Conservation (phyloP, 345 rosid genomes). For the Sapria himalayana region DNA sequence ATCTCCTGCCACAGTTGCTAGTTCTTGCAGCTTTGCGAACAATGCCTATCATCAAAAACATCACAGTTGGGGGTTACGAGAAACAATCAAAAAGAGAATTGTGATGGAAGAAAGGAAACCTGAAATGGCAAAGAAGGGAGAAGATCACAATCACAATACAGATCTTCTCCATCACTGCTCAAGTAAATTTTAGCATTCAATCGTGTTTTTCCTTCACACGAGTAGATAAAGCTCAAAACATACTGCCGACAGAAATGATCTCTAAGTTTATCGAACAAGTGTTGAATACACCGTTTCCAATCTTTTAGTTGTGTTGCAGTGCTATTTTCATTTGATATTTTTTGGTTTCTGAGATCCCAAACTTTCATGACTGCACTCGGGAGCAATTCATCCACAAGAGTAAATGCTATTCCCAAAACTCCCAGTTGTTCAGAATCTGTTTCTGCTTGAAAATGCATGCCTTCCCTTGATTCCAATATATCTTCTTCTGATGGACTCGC, state of each 20-base stretch:
- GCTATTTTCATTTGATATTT: slow-evolving; percentile 18
- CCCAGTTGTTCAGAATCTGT: slow-evolving; percentile 87
- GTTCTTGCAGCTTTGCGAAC: slow-evolving; percentile 85
- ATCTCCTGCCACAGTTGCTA: slow-evolving; percentile 88
- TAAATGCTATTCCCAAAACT: slow-evolving; percentile 81
- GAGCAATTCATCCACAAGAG: slow-evolving; percentile 64
- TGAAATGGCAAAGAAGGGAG: slow-evolving; percentile 93
- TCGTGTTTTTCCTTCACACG: slow-evolving; percentile 74
- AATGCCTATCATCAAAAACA: slow-evolving; percentile 44
- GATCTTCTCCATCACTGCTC: slow-evolving; percentile 42
- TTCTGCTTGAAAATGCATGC: slow-evolving; percentile 54
- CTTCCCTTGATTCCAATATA: slow-evolving; percentile 64
- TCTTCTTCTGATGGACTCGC: slow-evolving; percentile 90
- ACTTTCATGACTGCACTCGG: slow-evolving; percentile 36
- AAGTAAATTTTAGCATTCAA: slow-evolving; percentile 63
- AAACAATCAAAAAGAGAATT: background rate
- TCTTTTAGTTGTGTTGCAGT: slow-evolving; percentile 55
- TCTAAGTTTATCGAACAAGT: slow-evolving; percentile 71
- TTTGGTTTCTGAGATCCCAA: slow-evolving; percentile 37
- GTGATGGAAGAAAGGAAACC: slow-evolving; percentile 20
- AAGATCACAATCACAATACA: slow-evolving; percentile 27
- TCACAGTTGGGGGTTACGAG: background rate
- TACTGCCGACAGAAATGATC: slow-evolving; percentile 92
- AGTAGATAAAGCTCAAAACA: slow-evolving; percentile 84
- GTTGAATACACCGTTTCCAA: slow-evolving; percentile 75